Evolutionary conservation across 2,329 filamentous ascomycete genomes (phyloP).

Genomic region (Trichoderma cornu-damae): DNA sequence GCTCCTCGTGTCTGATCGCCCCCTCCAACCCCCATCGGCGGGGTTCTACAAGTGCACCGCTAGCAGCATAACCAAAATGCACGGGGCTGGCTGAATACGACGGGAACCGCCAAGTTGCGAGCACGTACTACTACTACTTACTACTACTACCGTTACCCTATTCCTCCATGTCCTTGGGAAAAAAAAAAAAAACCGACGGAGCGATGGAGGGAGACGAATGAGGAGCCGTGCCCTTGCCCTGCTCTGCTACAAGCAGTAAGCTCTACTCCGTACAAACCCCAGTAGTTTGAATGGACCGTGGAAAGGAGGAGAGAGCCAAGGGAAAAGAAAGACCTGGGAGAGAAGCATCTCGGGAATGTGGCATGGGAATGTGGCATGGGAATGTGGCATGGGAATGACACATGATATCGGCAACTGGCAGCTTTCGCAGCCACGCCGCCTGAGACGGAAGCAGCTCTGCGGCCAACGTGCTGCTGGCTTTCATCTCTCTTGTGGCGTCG

Average conservation of each 20-base stretch:
- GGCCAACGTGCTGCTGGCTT: background rate
- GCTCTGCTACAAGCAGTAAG: background rate
- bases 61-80: slow-evolving; percentile 1
- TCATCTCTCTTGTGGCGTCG: slow-evolving; percentile 9
- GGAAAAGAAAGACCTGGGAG: background rate
- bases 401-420: slow-evolving; percentile 11
- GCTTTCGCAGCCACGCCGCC: background rate
- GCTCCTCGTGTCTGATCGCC: slow-evolving; percentile 14
- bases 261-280: no score
- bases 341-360: background rate
- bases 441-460: background rate
- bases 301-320: no score
- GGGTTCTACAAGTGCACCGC: slow-evolving; percentile 7
- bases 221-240: background rate
- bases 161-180: no score
- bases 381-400: slow-evolving; percentile 6
- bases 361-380: no score
- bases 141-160: no score
- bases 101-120: background rate
- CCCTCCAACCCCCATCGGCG: background rate
- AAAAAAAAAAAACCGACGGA: no score
- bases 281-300: no score
- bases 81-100: slow-evolving; percentile 16
- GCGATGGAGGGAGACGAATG: no score
- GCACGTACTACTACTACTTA: no score